phyloP scores from a whole-genome alignment of 169 alveolate genomes.

The Perkinsus marinus region DNA sequence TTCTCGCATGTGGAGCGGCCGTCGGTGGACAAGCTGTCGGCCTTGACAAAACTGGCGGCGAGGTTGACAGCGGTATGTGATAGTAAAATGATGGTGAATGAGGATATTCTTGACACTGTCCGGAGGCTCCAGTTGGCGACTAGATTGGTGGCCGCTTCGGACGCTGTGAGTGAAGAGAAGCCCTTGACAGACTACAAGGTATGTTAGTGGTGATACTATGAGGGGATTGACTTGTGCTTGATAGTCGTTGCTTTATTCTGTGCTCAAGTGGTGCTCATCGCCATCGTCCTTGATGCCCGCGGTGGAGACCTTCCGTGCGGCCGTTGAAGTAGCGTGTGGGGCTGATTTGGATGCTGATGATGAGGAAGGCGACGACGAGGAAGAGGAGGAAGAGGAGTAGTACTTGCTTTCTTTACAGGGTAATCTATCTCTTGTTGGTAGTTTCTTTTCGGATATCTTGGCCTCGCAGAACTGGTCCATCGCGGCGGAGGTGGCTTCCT shows the following conservation, averaged over 20 bases:
- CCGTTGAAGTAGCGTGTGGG: not conserved
- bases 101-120: not conserved
- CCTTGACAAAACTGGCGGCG: not conserved
- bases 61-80: not conserved
- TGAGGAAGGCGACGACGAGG: not conserved
- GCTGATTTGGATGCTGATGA: not conserved
- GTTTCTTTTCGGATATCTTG: not conserved
- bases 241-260: not conserved
- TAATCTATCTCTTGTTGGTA: not conserved
- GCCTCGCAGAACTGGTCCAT: not conserved
- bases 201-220: not conserved
- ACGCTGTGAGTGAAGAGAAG: not conserved
- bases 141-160: not conserved
- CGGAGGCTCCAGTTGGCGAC: not conserved
- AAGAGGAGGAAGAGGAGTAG: not conserved
- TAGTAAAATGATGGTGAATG: not conserved
- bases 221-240: not conserved
- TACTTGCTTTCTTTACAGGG: not conserved
- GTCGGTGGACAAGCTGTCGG: not conserved
- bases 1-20: not conserved
- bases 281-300: not conserved
- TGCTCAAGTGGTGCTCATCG: not conserved
- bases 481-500: not conserved
- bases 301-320: not conserved
- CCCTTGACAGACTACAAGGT: not conserved